phyloP scores from a whole-genome alignment of 2,329 filamentous ascomycete genomes.

The Cordyceps javanica region DNA sequence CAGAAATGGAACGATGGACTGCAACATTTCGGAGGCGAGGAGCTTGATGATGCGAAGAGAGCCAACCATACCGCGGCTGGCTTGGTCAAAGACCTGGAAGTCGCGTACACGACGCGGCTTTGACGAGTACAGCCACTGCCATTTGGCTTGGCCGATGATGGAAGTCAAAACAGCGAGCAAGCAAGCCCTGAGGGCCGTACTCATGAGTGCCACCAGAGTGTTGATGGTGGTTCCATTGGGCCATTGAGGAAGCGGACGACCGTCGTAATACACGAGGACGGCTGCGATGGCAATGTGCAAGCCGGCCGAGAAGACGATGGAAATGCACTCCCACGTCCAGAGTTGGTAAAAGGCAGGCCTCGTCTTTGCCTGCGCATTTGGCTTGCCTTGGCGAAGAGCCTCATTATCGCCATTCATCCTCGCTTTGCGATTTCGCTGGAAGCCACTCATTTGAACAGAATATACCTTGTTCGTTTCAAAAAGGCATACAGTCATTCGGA shows the following conservation, averaged over 20 bases:
- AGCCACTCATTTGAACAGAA: too few relatives aligned
- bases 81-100: neutral
- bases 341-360: too few relatives aligned
- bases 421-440: too few relatives aligned
- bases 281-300: neutral
- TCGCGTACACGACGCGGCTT: neutral
- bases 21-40: neutral
- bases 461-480: too few relatives aligned
- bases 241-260: neutral
- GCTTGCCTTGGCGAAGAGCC: too few relatives aligned
- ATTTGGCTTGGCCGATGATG: slow-evolving; percentile 15
- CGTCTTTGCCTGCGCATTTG: too few relatives aligned
- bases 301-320: too few relatives aligned
- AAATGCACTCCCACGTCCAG: too few relatives aligned
- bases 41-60: neutral
- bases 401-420: too few relatives aligned
- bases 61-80: neutral
- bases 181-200: slow-evolving; percentile 13
- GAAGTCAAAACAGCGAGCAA: slow-evolving; percentile 13
- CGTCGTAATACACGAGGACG: neutral
- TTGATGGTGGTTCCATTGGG: slow-evolving; percentile 15
- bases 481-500: too few relatives aligned
- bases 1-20: neutral
- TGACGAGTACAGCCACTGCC: slow-evolving; percentile 13
- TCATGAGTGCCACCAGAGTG: slow-evolving; percentile 15